phyloP scores from a whole-genome alignment of 2,329 filamentous ascomycete genomes.

The Xylariaceae sp. region DNA sequence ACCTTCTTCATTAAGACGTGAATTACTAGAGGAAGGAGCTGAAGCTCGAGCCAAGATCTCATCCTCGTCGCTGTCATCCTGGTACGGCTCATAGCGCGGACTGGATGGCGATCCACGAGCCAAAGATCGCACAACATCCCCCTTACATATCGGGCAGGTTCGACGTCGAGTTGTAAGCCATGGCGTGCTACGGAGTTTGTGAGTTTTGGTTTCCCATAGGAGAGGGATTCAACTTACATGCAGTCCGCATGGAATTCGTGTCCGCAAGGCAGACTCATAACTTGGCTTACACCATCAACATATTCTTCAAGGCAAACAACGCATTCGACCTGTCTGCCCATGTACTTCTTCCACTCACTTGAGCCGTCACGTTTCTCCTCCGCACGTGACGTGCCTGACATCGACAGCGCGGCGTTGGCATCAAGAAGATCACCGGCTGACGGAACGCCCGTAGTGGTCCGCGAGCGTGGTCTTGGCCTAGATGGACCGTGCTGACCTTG shows the following conservation, averaged over 20 bases:
- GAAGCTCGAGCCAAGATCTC: constrained; percentile 34
- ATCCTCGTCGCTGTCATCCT: constrained; percentile 57
- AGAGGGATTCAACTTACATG: constrained; percentile 74
- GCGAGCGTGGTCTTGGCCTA: constrained; percentile 65
- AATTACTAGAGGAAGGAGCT: constrained; percentile 31
- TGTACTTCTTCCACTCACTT: constrained; percentile 69
- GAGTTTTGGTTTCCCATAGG: constrained; percentile 16
- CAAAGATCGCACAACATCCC: constrained; percentile 82
- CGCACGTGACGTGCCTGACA: constrained; percentile 46
- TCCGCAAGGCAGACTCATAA: constrained; percentile 97
- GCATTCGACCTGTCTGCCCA: constrained; percentile 79
- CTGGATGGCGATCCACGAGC: constrained; percentile 58
- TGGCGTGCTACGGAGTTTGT: constrained; percentile 70
- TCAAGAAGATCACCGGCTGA: constrained; percentile 55
- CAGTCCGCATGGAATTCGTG: constrained; percentile 98
- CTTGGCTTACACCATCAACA: constrained; percentile 87
- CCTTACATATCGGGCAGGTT: constrained; percentile 99
- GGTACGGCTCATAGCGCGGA: constrained; percentile 60
- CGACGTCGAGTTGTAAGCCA: constrained; percentile 94
- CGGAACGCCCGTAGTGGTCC: constrained; percentile 66
- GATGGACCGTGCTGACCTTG: constrained; percentile 57
- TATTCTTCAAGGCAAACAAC: constrained; percentile 98
- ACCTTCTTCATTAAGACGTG: constrained; percentile 34
- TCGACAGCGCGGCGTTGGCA: constrained; percentile 49
- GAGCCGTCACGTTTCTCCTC: constrained; percentile 56